Conservation (phyloP, 768 basidiomycete genomes). For the Exidia glandulosa region DNA sequence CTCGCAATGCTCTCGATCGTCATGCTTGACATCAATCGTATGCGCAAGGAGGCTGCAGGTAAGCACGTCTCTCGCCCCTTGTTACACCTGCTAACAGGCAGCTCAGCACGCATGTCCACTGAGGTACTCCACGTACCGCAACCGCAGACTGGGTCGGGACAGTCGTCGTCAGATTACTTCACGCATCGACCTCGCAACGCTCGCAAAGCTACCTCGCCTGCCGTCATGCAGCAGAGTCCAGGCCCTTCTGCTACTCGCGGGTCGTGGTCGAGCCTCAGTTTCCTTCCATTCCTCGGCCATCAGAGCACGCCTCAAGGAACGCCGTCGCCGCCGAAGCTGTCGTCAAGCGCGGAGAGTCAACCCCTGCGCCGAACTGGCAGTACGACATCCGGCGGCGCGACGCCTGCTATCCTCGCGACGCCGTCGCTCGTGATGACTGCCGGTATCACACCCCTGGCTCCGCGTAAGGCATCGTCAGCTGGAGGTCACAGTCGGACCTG, state of each 20-base stretch:
- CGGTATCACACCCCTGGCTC: neutral
- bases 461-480: neutral
- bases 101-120: too few species aligned
- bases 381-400: neutral
- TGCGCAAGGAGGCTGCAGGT: neutral
- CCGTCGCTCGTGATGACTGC: neutral
- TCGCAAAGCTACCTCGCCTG: slow-evolving; percentile 1
- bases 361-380: neutral
- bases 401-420: neutral
- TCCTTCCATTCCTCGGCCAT: neutral
- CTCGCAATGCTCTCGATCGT: slow-evolving; percentile 65
- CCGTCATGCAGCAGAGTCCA: neutral
- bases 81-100: too few species aligned
- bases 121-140: too few species aligned
- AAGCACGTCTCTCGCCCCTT: neutral
- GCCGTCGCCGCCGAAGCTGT: neutral
- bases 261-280: slow-evolving; percentile 52
- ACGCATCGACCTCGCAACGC: neutral
- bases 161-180: neutral
- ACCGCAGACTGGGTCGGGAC: too few species aligned
- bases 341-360: neutral
- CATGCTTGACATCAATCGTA: slow-evolving; percentile 39
- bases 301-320: neutral
- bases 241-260: slow-evolving; percentile 32
- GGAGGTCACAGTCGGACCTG: neutral